Evolutionary conservation across 1,284 basidiomycete genomes (phyloP).

Genomic region (Naganishia liquefaciens): DNA sequence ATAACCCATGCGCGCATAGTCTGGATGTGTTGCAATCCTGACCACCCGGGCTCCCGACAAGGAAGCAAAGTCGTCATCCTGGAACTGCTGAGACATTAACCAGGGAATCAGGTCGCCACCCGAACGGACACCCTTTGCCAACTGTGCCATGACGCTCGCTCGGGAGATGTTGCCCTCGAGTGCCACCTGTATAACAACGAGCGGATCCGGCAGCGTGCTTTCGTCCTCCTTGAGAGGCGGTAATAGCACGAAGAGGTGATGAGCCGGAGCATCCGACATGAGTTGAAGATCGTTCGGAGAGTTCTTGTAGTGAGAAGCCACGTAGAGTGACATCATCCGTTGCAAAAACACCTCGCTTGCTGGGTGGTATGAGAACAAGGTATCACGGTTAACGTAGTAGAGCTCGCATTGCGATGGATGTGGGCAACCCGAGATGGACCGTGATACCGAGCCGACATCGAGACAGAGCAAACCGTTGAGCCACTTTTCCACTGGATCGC

Average conservation of each 20-base stretch:
- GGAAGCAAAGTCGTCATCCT: slow-evolving; percentile 90
- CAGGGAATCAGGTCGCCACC: slow-evolving; percentile 98
- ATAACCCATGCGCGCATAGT: slow-evolving; percentile 97
- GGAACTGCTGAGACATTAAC: slow-evolving; percentile 88
- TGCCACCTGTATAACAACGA: slow-evolving; percentile 93
- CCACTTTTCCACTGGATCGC: slow-evolving; percentile 93
- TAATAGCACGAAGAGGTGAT: slow-evolving; percentile 92
- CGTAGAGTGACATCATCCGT: slow-evolving; percentile 97
- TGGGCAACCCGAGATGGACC: slow-evolving; percentile 74
- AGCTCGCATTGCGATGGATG: slow-evolving; percentile 93
- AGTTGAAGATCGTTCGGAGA: slow-evolving; percentile 97
- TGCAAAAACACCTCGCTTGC: slow-evolving; percentile 96
- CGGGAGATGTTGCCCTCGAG: slow-evolving; percentile 92
- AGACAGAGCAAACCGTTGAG: slow-evolving; percentile 88
- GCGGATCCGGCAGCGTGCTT: slow-evolving; percentile 81
- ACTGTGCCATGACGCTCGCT: slow-evolving; percentile 79
- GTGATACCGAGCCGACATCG: slow-evolving; percentile 76
- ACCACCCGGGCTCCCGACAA: slow-evolving; percentile 91
- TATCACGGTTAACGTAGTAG: slow-evolving; percentile 94
- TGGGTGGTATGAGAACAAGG: slow-evolving; percentile 94
- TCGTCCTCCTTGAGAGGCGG: slow-evolving; percentile 87
- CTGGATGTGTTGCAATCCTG: slow-evolving; percentile 94
- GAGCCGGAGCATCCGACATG: slow-evolving; percentile 93
- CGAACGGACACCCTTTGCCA: slow-evolving; percentile 60
- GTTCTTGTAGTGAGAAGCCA: slow-evolving; percentile 98